Percentiles rank a stretch among this genome's conserved stretches.
These are phyloP conservation scores for Yamagishiella unicocca DNA, from an alignment of 139 green algal genomes.

Conservation along the genomic window DNA sequence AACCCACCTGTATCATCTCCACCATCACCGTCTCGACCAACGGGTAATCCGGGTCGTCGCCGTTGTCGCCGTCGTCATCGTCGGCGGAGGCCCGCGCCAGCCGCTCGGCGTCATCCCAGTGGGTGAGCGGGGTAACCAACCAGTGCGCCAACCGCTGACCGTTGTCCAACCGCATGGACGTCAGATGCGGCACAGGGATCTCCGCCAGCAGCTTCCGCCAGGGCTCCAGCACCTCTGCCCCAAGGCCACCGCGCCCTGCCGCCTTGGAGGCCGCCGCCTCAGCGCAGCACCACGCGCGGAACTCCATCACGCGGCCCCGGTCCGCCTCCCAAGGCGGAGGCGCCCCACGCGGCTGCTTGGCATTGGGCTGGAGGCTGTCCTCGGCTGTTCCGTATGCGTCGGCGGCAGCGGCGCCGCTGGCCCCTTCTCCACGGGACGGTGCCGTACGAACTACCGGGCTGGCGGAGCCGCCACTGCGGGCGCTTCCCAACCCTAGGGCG, in stretches of 20 bases:
- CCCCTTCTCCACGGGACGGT: background rate
- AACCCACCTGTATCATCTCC: background rate
- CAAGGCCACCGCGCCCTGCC: background rate
- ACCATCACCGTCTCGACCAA: background rate
- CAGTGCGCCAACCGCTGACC: conserved; percentile 41
- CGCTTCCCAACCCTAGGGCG: no score
- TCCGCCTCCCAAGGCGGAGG: background rate
- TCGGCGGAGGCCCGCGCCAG: background rate
- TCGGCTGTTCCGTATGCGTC: no score
- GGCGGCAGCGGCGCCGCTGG: background rate
- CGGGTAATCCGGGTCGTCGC: background rate
- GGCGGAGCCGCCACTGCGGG: background rate
- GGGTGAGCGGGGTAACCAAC: background rate
- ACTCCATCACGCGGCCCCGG: background rate
- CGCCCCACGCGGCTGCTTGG: background rate
- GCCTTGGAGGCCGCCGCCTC: no score
- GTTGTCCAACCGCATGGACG: background rate
- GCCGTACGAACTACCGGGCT: background rate
- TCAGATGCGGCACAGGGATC: background rate
- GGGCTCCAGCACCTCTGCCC: background rate
- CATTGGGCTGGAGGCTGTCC: background rate
- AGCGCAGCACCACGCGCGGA: background rate
- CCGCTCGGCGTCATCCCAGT: background rate
- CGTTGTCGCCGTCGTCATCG: no score
- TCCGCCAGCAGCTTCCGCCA: background rate